phyloP scores from a whole-genome alignment of 495 filamentous ascomycete species.

The Chaetomidium leptoderma region DNA sequence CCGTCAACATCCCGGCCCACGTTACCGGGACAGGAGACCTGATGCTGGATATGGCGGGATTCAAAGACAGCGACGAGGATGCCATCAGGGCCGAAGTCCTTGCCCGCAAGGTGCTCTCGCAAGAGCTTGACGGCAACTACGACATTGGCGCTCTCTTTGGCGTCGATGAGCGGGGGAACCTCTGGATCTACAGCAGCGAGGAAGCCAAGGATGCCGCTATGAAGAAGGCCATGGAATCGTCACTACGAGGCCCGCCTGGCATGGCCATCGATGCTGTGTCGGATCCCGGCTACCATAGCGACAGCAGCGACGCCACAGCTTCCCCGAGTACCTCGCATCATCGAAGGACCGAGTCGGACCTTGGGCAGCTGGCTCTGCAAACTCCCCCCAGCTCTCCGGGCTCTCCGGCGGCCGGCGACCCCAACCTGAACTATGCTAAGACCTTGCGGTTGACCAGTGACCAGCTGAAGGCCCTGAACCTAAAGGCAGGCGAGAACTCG shows the following conservation, averaged over 20 bases:
- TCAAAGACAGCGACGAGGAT: slow-evolving; percentile 90
- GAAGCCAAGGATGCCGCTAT: slow-evolving; percentile 80
- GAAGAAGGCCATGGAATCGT: slow-evolving; percentile 43
- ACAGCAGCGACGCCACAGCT: slow-evolving; percentile 45
- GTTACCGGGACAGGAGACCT: slow-evolving; percentile 91
- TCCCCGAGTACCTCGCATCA: slow-evolving; percentile 39
- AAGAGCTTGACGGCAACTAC: slow-evolving; percentile 91
- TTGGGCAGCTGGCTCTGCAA: slow-evolving; percentile 59
- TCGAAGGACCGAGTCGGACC: slow-evolving; percentile 62
- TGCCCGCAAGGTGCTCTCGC: slow-evolving; percentile 90
- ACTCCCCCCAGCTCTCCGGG: slow-evolving; percentile 78
- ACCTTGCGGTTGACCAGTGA: slow-evolving; percentile 94
- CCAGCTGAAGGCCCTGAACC: slow-evolving; percentile 79
- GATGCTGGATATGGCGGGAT: slow-evolving; percentile 97
- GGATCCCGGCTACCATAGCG: slow-evolving; percentile 92
- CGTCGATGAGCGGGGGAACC: slow-evolving; percentile 88
- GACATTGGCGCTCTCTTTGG: slow-evolving; percentile 95
- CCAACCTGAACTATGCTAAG: slow-evolving; percentile 87
- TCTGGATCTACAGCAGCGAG: slow-evolving; percentile 98
- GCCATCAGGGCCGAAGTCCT: slow-evolving; percentile 84
- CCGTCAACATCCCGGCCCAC: slow-evolving; percentile 86
- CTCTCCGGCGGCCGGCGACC: slow-evolving; percentile 54
- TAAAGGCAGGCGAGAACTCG: slow-evolving; percentile 79
- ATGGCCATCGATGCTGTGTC: slow-evolving; percentile 71
- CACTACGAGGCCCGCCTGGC: slow-evolving; percentile 45